Conservation (phyloP, 1,284 basidiomycete genomes). For the Apiotrichum mycotoxinovorans region DNA sequence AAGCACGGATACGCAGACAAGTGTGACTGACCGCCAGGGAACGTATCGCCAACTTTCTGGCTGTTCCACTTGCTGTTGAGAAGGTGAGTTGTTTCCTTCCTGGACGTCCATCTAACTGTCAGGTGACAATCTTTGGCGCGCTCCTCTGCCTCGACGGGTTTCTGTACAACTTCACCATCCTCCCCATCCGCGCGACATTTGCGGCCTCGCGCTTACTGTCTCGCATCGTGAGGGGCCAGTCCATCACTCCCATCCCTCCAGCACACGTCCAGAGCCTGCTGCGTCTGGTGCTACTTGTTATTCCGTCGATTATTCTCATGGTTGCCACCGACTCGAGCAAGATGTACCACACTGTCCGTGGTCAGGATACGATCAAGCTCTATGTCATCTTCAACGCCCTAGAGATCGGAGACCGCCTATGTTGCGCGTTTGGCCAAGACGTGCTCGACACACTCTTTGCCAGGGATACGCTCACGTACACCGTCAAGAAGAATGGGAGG, state of each 20-base stretch:
- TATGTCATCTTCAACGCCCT: conserved; percentile 99
- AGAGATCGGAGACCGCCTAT: conserved; percentile 94
- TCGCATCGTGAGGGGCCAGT: conserved; percentile 7
- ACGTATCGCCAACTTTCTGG: conserved; percentile 94
- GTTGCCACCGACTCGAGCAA: conserved; percentile 92
- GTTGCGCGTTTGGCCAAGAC: conserved; percentile 96
- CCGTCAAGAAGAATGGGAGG: conserved; percentile 21
- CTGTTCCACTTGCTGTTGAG: conserved; percentile 88
- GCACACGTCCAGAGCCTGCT: conserved; percentile 57
- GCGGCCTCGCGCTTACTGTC: conserved; percentile 61
- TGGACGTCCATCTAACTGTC: conserved; percentile 1
- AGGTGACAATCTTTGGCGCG: conserved; percentile 91
- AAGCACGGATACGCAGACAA: no score
- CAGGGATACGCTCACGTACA: conserved; percentile 60
- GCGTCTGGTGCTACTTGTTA: conserved; percentile 69
- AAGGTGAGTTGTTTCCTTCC: conserved; percentile 59
- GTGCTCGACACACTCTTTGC: conserved; percentile 96
- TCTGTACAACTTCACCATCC: conserved; percentile 95
- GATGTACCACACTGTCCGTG: conserved; percentile 98
- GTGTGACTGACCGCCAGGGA: conserved; percentile 58
- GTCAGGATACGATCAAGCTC: conserved; percentile 96
- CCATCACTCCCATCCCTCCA: conserved; percentile 32
- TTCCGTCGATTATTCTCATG: conserved; percentile 71
- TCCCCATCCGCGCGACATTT: conserved; percentile 80
- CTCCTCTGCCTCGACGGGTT: conserved; percentile 95